phyloP scores from a whole-genome alignment of 805 yeast species.

The Debaryomyces maramus region DNA sequence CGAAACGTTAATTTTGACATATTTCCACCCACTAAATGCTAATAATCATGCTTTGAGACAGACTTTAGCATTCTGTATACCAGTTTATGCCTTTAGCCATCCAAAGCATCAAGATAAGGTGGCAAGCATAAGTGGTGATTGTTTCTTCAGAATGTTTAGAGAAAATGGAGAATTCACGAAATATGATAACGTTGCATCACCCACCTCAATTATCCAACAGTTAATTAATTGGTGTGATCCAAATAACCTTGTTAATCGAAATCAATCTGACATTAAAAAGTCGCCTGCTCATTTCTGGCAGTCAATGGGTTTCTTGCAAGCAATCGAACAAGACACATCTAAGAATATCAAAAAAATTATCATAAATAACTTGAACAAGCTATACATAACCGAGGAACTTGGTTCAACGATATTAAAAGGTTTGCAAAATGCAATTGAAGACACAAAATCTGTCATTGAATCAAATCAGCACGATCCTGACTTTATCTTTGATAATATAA shows the following conservation, averaged over 20 bases:
- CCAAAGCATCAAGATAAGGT: constrained; percentile 66
- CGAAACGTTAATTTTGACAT: constrained; percentile 68
- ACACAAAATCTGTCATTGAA: constrained; percentile 28
- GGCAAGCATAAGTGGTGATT: constrained; percentile 64
- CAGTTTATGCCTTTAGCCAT: constrained; percentile 82
- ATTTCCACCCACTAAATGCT: constrained; percentile 68
- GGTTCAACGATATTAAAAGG: constrained; percentile 32
- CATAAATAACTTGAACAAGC: constrained; percentile 49
- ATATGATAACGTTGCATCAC: constrained; percentile 27
- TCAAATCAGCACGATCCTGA: constrained; percentile 23
- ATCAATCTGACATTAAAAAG: constrained; percentile 39
- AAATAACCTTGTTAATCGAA: constrained; percentile 52
- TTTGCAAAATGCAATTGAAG: constrained; percentile 33
- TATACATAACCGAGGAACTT: constrained; percentile 32
- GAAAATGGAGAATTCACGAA: constrained; percentile 32
- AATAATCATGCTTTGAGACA: constrained; percentile 70
- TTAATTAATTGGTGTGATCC: constrained; percentile 87
- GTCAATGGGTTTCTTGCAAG: constrained; percentile 52
- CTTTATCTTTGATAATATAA: constrained; percentile 32
- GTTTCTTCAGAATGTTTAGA: constrained; percentile 56
- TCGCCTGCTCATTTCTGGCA: constrained; percentile 58
- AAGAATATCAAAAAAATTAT: constrained; percentile 55
- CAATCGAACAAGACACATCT: constrained; percentile 50
- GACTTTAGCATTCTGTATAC: constrained; percentile 81
- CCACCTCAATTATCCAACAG: constrained; percentile 64